A percentile compares a stretch with the other conserved stretches of the same genome.
phyloP scores from a whole-genome alignment of 352 stramenopile species.

The Phytophthora rubi region DNA sequence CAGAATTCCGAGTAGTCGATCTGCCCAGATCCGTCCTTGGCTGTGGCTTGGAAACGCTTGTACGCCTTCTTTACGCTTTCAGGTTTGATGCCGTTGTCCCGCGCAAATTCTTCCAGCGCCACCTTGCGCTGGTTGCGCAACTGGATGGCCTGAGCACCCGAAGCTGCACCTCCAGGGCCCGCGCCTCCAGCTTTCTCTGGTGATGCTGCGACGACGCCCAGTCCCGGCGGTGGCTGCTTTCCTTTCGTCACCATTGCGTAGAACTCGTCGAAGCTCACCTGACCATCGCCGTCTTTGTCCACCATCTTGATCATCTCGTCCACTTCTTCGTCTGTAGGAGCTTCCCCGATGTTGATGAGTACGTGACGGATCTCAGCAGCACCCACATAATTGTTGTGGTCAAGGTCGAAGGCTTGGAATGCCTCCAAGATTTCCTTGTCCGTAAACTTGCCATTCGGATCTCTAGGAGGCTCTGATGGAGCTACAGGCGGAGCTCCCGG shows the following conservation, averaged over 20 bases:
- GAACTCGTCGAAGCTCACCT: slow-evolving; percentile 96
- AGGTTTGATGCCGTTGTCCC: slow-evolving; percentile 96
- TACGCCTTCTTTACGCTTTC: slow-evolving; percentile 97
- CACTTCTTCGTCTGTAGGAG: slow-evolving; percentile 95
- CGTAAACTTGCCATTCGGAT: slow-evolving; percentile 96
- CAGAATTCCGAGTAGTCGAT: slow-evolving; percentile 98
- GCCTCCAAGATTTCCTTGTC: slow-evolving; percentile 96
- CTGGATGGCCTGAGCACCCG: slow-evolving; percentile 85
- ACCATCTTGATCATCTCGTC: slow-evolving; percentile 98
- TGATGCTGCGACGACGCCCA: slow-evolving; percentile 53
- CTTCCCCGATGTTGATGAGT: slow-evolving; percentile 96
- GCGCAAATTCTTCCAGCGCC: slow-evolving; percentile 93
- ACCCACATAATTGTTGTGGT: slow-evolving; percentile 97
- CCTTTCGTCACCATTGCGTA: slow-evolving; percentile 96
- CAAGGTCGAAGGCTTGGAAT: slow-evolving; percentile 94
- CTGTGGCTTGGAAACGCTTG: slow-evolving; percentile 95
- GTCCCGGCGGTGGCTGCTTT: slow-evolving; percentile 88
- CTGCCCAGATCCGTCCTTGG: slow-evolving; percentile 94
- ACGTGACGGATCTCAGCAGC: slow-evolving; percentile 95
- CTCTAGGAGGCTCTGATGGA: slow-evolving; percentile 76
- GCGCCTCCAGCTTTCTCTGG: slow-evolving; percentile 42
- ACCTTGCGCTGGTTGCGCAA: slow-evolving; percentile 93
- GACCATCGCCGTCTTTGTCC: slow-evolving; percentile 94
- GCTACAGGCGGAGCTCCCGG: slow-evolving; percentile 59
- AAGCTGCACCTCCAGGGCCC: slow-evolving; percentile 33